A percentile compares a stretch with the other conserved stretches of the same genome.
Evolutionary conservation across 345 rosid species (phyloP).

Genomic region (Nephelium lappaceum): DNA sequence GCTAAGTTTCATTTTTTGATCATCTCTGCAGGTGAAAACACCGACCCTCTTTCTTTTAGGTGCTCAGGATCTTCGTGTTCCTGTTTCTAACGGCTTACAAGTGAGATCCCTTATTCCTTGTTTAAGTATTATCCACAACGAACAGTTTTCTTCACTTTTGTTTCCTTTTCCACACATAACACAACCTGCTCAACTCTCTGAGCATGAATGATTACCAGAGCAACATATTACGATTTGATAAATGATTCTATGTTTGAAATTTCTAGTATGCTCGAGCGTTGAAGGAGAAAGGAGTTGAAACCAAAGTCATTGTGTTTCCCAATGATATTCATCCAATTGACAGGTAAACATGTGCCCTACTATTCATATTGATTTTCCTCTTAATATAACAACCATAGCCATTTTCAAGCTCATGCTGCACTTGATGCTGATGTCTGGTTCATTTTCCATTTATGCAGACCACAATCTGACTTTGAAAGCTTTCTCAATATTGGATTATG

Average conservation of each 20-base stretch:
- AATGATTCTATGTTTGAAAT: constrained; percentile 21
- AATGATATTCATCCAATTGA: constrained; percentile 72
- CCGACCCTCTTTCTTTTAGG: constrained; percentile 85
- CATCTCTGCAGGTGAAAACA: constrained; percentile 72
- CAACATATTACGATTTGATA: not conserved
- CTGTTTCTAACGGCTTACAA: constrained; percentile 77
- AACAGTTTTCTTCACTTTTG: not conserved
- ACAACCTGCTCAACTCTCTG: not conserved
- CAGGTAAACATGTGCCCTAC: constrained; percentile 41
- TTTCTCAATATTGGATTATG: constrained; percentile 77
- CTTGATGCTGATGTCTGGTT: constrained; percentile 21
- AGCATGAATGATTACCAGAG: not conserved
- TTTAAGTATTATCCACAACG: constrained; percentile 3
- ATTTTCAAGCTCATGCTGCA: not conserved
- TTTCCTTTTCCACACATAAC: too few relatives aligned
- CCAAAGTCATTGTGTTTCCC: constrained; percentile 71
- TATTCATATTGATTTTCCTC: not conserved
- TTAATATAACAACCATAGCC: not conserved
- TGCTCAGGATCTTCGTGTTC: constrained; percentile 88
- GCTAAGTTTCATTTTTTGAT: constrained; percentile 2
- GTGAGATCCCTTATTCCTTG: constrained; percentile 39
- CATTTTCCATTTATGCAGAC: constrained; percentile 53
- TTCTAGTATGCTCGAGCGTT: constrained; percentile 73
- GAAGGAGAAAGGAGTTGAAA: constrained; percentile 79
- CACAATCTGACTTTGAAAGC: constrained; percentile 85